Percentiles rank a stretch among this genome's conserved stretches.
Evolutionary conservation across 345 rosid genomes (phyloP).

Genomic region (Draba incana): DNA sequence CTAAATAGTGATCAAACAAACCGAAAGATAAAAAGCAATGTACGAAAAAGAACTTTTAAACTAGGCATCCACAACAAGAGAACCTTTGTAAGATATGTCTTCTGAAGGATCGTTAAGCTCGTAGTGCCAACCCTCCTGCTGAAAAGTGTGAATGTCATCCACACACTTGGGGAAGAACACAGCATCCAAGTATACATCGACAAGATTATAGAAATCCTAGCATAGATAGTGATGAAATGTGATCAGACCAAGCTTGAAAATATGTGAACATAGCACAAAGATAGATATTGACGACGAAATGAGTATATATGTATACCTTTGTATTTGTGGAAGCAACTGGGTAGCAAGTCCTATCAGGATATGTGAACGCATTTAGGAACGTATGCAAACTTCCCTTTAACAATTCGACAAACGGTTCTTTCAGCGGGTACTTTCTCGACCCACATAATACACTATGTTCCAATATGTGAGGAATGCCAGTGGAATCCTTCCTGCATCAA

Average conservation of each 20-base stretch:
- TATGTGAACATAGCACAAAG: background rate
- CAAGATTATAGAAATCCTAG: conserved; percentile 92
- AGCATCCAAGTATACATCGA: conserved; percentile 94
- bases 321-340: conserved; percentile 96
- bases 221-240: conserved; percentile 30
- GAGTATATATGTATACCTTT: conserved; percentile 53
- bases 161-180: conserved; percentile 96
- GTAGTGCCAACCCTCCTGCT: conserved; percentile 93
- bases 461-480: conserved; percentile 96
- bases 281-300: conserved; percentile 1
- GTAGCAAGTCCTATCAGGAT: conserved; percentile 97
- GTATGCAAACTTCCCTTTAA: conserved; percentile 94
- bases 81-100: conserved; percentile 92
- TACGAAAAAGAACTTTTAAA: background rate
- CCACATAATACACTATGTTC: conserved; percentile 98
- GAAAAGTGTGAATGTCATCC: conserved; percentile 83
- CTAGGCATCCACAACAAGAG: background rate
- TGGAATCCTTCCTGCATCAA: conserved; percentile 85
- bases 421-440: conserved; percentile 91
- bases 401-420: conserved; percentile 96
- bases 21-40: background rate
- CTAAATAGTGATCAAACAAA: background rate
- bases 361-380: conserved; percentile 92
- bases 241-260: conserved; percentile 1
- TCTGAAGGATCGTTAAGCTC: conserved; percentile 86